phyloP scores from a whole-genome alignment of 75 land plant species.

The Ceratopteris richardii region DNA sequence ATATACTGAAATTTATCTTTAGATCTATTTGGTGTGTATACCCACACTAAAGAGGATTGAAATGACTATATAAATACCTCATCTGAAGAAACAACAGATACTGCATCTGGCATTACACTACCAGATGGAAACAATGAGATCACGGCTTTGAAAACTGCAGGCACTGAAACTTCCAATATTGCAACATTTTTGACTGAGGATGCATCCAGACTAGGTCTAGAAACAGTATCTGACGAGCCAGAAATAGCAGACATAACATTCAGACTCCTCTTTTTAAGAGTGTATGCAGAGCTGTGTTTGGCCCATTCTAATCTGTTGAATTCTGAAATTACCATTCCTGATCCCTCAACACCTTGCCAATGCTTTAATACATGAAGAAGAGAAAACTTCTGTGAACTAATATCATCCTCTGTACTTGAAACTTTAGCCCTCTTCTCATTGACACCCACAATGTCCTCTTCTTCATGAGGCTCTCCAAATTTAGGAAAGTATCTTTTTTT shows the following conservation, averaged over 20 bases:
- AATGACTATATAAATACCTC: constrained; percentile 47
- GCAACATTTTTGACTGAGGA: constrained; percentile 30
- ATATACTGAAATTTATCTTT: constrained; percentile 1
- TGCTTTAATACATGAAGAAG: constrained; percentile 38
- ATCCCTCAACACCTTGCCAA: constrained; percentile 33
- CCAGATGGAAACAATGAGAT: constrained; percentile 82
- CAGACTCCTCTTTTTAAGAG: constrained; percentile 17
- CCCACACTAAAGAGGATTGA: background rate
- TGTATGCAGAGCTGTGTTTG: constrained; percentile 25
- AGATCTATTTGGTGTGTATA: background rate
- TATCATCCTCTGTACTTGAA: constrained; percentile 1
- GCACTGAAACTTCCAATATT: constrained; percentile 65
- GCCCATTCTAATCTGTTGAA: constrained; percentile 57
- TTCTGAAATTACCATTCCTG: constrained; percentile 35
- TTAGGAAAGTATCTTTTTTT: constrained; percentile 82
- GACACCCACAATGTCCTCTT: constrained; percentile 10
- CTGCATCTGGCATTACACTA: constrained; percentile 73
- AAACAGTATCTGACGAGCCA: constrained; percentile 16
- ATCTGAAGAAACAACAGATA: constrained; percentile 87
- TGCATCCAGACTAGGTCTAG: constrained; percentile 20
- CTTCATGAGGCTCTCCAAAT: constrained; percentile 21
- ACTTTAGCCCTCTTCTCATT: constrained; percentile 28
- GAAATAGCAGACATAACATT: constrained; percentile 7
- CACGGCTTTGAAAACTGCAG: constrained; percentile 76
- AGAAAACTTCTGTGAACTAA: constrained; percentile 15